Conservation (phyloP, 768 basidiomycete species). For the Suillus variegatus region DNA sequence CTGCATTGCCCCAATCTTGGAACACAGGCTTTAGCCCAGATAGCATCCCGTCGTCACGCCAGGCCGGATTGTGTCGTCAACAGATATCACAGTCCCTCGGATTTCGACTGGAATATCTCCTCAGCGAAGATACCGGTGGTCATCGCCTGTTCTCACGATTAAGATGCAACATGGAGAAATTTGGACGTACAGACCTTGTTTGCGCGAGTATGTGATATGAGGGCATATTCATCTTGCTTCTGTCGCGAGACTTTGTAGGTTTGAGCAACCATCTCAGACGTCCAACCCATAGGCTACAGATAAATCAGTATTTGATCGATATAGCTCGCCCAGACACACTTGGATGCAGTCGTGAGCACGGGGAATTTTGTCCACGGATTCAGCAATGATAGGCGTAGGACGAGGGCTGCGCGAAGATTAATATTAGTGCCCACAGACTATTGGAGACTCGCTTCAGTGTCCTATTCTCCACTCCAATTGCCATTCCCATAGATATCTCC, state of each 20-base stretch:
- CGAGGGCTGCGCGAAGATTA: slow-evolving; percentile 51
- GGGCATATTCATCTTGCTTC: slow-evolving; percentile 88
- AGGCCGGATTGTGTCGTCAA: slow-evolving; percentile 86
- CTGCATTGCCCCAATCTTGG: slow-evolving; percentile 68
- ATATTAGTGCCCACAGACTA: slow-evolving; percentile 1
- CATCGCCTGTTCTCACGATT: slow-evolving; percentile 48
- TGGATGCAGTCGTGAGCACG: slow-evolving; percentile 78
- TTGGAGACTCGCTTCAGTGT: slow-evolving; percentile 58
- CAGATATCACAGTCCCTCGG: slow-evolving; percentile 62
- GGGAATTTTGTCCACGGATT: slow-evolving; percentile 55
- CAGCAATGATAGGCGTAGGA: slow-evolving; percentile 68
- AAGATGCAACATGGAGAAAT: slow-evolving; percentile 3
- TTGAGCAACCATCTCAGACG: slow-evolving; percentile 87
- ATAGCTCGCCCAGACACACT: slow-evolving; percentile 33
- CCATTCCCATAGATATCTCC: slow-evolving; percentile 86
- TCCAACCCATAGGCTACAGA: slow-evolving; percentile 90
- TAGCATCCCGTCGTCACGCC: slow-evolving; percentile 78
- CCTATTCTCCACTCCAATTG: slow-evolving; percentile 84
- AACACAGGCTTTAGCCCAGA: slow-evolving; percentile 85
- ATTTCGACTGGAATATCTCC: slow-evolving; percentile 86
- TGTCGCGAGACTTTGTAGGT: slow-evolving; percentile 74
- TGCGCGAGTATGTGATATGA: slow-evolving; percentile 85
- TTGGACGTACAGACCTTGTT: slow-evolving; percentile 43
- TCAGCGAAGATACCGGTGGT: slow-evolving; percentile 73
- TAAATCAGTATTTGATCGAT: not conserved